phyloP scores from a whole-genome alignment of 768 basidiomycete genomes.

The Hebeloma cylindrosporum region DNA sequence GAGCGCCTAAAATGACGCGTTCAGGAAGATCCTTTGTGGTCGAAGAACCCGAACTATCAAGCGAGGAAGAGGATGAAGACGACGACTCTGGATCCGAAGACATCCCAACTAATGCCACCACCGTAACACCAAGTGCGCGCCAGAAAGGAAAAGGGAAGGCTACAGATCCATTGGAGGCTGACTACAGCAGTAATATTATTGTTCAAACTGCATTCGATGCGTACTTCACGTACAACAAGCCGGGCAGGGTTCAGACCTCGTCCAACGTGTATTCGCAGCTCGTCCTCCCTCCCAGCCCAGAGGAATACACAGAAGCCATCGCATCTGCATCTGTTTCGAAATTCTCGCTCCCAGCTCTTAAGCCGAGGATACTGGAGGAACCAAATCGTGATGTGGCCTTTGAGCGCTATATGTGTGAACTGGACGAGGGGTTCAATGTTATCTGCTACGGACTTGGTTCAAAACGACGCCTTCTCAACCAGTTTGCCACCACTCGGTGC shows the following conservation, averaged over 20 bases:
- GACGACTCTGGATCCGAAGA: constrained; percentile 20
- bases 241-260: constrained; percentile 66
- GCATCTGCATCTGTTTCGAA: constrained; percentile 27
- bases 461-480: constrained; percentile 74
- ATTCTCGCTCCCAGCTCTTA: constrained; percentile 30
- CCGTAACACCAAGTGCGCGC: constrained; percentile 12
- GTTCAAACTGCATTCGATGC: constrained; percentile 78
- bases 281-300: constrained; percentile 66
- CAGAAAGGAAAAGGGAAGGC: constrained; percentile 25
- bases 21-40: neutral
- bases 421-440: constrained; percentile 83
- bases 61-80: constrained; percentile 21
- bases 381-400: constrained; percentile 43
- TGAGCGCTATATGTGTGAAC: constrained; percentile 64
- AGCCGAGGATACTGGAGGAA: constrained; percentile 34
- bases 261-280: constrained; percentile 76
- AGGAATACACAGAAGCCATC: constrained; percentile 55
- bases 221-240: constrained; percentile 70
- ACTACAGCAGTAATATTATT: constrained; percentile 41
- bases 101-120: constrained; percentile 9
- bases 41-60: constrained; percentile 9
- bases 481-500: constrained; percentile 62
- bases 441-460: constrained; percentile 89
- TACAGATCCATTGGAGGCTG: constrained; percentile 17
- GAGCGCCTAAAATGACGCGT: too few species aligned